Conservation (phyloP, 208 protist genomes). For the Leishmania mexicana region DNA sequence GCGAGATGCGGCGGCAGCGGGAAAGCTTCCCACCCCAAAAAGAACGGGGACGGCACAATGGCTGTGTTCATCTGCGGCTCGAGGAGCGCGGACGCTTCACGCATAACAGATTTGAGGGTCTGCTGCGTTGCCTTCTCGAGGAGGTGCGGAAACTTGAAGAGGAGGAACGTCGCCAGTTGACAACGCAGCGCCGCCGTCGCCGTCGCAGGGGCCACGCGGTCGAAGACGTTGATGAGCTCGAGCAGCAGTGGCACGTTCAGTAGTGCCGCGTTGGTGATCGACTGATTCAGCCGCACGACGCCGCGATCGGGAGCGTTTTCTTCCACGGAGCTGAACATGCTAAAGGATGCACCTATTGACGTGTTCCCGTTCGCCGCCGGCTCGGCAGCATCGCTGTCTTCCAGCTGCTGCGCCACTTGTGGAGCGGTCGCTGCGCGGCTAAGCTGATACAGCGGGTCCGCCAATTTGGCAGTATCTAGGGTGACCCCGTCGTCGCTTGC, state of each 20-base stretch:
- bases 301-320: slow-evolving; percentile 28
- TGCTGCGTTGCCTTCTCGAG: slow-evolving; percentile 49
- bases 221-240: slow-evolving; percentile 62
- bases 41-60: slow-evolving; percentile 49
- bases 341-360: slow-evolving; percentile 2
- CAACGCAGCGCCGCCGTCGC: slow-evolving; percentile 41
- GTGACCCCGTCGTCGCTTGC: neutral
- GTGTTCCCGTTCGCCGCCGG: neutral
- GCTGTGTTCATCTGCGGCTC: slow-evolving; percentile 33
- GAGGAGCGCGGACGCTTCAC: slow-evolving; percentile 32
- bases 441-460: slow-evolving; percentile 35
- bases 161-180: slow-evolving; percentile 62
- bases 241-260: slow-evolving; percentile 64
- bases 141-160: slow-evolving; percentile 74
- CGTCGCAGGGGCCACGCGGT: slow-evolving; percentile 32
- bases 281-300: slow-evolving; percentile 26
- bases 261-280: slow-evolving; percentile 26
- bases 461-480: neutral
- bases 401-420: neutral
- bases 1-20: slow-evolving; percentile 76
- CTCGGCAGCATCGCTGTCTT: neutral
- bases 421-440: slow-evolving; percentile 11
- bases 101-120: slow-evolving; percentile 41
- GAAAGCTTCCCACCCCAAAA: slow-evolving; percentile 72
- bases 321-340: slow-evolving; percentile 27